Percentiles rank a stretch among this genome's conserved stretches.
Evolutionary conservation across 352 stramenopile genomes (phyloP).

Genomic region (Pythium rishiriense): DNA sequence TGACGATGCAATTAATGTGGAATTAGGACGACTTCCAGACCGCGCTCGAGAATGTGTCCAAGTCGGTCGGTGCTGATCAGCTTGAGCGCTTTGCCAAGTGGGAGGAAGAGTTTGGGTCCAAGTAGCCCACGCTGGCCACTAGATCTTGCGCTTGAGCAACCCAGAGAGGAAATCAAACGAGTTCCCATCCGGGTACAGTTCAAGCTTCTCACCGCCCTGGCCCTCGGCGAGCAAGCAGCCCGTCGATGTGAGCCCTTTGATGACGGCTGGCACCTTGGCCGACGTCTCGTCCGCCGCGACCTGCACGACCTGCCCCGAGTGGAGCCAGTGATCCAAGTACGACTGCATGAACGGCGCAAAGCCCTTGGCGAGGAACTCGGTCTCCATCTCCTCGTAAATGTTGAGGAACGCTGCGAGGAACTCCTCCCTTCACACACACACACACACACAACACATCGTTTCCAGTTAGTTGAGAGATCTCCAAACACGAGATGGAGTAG

Average conservation of each 20-base stretch:
- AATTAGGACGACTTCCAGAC: constrained; percentile 57
- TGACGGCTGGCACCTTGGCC: constrained; percentile 51
- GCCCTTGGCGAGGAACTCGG: constrained; percentile 73
- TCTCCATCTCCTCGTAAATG: constrained; percentile 84
- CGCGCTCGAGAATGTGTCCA: constrained; percentile 77
- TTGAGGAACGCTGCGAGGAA: constrained; percentile 90
- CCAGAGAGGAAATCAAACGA: constrained; percentile 89
- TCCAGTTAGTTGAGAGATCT: not conserved
- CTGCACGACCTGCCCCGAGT: constrained; percentile 83
- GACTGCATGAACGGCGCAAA: constrained; percentile 85
- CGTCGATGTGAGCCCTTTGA: constrained; percentile 78
- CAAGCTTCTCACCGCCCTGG: constrained; percentile 57
- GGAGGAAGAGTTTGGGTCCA: constrained; percentile 83
- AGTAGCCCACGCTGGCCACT: constrained; percentile 34
- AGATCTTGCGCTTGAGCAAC: constrained; percentile 86
- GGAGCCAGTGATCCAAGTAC: constrained; percentile 85
- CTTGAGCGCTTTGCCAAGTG: constrained; percentile 74
- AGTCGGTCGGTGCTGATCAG: constrained; percentile 79
- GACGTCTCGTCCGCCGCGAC: constrained; percentile 45
- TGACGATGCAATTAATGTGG: not conserved
- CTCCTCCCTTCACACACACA: constrained; percentile 52
- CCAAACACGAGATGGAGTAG: not conserved
- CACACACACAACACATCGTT: not conserved
- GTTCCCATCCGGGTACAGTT: constrained; percentile 90
- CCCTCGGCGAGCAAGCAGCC: constrained; percentile 77